Evolutionary conservation across 2,329 filamentous ascomycete genomes (phyloP).

Genomic region (Pseudopyricularia javanii): DNA sequence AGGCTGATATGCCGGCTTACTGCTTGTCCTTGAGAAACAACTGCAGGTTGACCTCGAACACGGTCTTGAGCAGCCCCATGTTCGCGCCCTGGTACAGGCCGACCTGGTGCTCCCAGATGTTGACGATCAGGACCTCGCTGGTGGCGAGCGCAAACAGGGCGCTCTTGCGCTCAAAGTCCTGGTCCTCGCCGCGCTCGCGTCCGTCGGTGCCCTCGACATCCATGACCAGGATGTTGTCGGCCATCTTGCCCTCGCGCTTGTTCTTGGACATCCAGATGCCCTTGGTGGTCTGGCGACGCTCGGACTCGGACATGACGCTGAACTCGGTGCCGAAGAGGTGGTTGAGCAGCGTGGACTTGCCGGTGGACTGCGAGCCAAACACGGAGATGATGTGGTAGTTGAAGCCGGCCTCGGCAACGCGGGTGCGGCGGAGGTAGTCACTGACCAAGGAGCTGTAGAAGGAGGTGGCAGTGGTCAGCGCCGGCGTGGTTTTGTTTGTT

Average conservation of each 20-base stretch:
- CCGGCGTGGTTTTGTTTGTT: not conserved
- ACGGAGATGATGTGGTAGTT: conserved; percentile 99
- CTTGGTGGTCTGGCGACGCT: conserved; percentile 93
- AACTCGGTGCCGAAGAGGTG: conserved; percentile 92
- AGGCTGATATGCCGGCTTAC: conserved; percentile 33
- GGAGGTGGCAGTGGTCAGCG: not conserved
- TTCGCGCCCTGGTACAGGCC: conserved; percentile 97
- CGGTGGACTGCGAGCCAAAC: conserved; percentile 96
- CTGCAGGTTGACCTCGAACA: conserved; percentile 97
- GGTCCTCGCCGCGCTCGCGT: conserved; percentile 89
- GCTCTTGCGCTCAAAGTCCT: conserved; percentile 98
- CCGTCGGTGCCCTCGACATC: conserved; percentile 97
- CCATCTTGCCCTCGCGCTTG: conserved; percentile 65
- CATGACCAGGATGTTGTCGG: conserved; percentile 98
- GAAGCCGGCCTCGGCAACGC: conserved; percentile 81
- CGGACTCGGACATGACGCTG: conserved; percentile 92
- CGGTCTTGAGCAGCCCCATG: conserved; percentile 96
- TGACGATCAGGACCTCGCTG: conserved; percentile 94
- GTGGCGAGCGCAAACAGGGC: conserved; percentile 94
- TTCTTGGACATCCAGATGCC: conserved; percentile 99
- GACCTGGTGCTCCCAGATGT: conserved; percentile 99
- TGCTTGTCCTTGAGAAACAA: conserved; percentile 92
- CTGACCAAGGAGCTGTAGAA: conserved; percentile 56
- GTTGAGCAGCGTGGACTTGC: conserved; percentile 95
- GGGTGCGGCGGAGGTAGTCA: conserved; percentile 68